Base-by-base conservation (phyloP, 352 stramenopile genomes). In the Phytophthora pseudosyringae region DNA sequence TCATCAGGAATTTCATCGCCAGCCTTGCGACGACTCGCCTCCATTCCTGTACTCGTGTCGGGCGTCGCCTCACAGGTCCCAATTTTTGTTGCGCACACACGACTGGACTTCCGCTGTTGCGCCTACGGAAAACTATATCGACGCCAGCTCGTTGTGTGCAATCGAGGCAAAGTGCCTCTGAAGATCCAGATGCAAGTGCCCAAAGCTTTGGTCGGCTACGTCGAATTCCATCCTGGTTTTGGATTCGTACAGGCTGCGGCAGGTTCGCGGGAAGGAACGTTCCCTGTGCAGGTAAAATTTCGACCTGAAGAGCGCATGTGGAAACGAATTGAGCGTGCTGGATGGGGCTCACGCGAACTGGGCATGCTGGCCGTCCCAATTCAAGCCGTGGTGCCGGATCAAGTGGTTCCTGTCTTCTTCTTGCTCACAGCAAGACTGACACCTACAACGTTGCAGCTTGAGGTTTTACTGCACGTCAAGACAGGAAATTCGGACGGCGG, bases 111-210 rank as follows among this genome's bases (percentile, higher is more conserved):
- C 15, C 75, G 75, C 26, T 97, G 92, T 55, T 97, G 86, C 46
- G 82, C 95, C 1, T 90, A 90, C 45, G 84, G 80, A 5, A 96
- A 96, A 43, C 77, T 97, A 4, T 98, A 98, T 62, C 83, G 91
- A 1, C 78, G 86, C 6, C 82, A 94, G 41, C 51, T 97, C 3
- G 38, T 83, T 1, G 52, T 98, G 3, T 83, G 79, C 43, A 98
- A 98, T 54, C 86, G 93, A 12, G 91, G 89, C 10, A 95, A 93
- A 64, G 86, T 97, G 13, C 82, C 93, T 10, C 71, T 97, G 11
- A 94, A 95, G 55, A 79, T 93, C 18, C 76, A 92, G 28, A 58
- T 96, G 1, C 81, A 83, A 31, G 75, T 93, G 1, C 90, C 92
- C 1, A 86, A 88, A 43, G 48, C 64, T 4, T 72, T 97, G 1